Conservation (phyloP, 352 stramenopile genomes). For the Globisporangium cystogenes region DNA sequence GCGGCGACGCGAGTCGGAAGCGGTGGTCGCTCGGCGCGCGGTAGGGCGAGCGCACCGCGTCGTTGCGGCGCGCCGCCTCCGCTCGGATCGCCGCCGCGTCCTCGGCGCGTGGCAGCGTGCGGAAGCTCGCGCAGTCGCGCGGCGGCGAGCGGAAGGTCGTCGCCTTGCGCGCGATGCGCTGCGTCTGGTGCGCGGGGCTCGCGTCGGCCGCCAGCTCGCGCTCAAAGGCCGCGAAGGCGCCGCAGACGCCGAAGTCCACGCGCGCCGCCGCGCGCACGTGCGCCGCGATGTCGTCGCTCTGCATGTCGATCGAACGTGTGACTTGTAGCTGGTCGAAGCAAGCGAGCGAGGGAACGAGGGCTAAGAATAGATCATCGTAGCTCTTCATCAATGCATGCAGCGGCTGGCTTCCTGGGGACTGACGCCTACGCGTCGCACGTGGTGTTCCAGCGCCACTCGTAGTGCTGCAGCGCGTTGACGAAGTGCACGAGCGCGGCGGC, state of each 20-base stretch:
- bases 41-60: slow-evolving; percentile 39
- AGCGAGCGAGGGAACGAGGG: too few relatives aligned
- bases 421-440: slow-evolving; percentile 63
- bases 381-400: too few relatives aligned
- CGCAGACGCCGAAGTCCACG: slow-evolving; percentile 5
- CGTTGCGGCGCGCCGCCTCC: slow-evolving; percentile 39
- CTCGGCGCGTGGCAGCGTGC: slow-evolving; percentile 19
- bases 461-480: slow-evolving; percentile 76
- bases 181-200: not conserved
- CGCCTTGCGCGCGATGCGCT: slow-evolving; percentile 4
- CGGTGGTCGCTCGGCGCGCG: slow-evolving; percentile 32
- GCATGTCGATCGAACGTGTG: too few relatives aligned
- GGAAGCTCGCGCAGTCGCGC: slow-evolving; percentile 20
- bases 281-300: slow-evolving; percentile 3
- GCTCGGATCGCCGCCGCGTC: slow-evolving; percentile 25
- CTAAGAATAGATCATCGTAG: not conserved
- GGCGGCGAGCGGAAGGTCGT: slow-evolving; percentile 17
- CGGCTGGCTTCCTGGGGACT: too few relatives aligned
- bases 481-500: slow-evolving; percentile 84
- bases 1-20: slow-evolving; percentile 31
- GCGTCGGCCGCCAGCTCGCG: not conserved
- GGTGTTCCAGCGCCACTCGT: slow-evolving; percentile 84
- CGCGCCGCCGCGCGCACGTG: slow-evolving; percentile 5
- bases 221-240: slow-evolving; percentile 8
- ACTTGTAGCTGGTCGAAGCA: too few relatives aligned